Evolutionary conservation across 345 rosid genomes (phyloP), one percentile per base, ranked within the genome.

Genomic region (Hibiscus tridactylites): DNA sequence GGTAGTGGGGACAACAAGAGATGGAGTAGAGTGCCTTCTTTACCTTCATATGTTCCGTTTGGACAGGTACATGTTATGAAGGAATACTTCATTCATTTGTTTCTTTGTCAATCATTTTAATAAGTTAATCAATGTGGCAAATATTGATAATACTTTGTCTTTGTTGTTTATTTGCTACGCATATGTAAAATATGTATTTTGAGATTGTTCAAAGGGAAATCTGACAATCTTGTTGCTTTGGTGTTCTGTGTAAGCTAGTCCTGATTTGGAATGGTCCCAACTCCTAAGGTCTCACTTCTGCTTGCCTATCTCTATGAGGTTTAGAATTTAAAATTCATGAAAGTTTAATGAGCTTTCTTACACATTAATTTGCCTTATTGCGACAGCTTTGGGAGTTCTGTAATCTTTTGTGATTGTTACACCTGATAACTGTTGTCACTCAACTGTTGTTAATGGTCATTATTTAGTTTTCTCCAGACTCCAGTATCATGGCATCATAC

Each of bases 31-130:
- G 92, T 90, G 74, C 96, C 98, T 54, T 86, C 83, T 81, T 81
- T 94, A 75, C 98, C 97, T 59, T 90, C 96, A 62, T 94, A 94
- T 81, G 90, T 94, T 28, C 98, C 98, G 53, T 94, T 94, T 85
- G 98, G 98, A 59, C 80, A 91, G 97, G 97, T 91, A 79, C 12
- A 58, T 65, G n/a, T 31, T 64, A 35, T 67, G 77, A 37, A 56
- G 50, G 62, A 28, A n/a, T 69, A 47, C 71, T 59, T 75, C 29
- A 33, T 73, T 70, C 59, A 12, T 60, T 64, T 49, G 29, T 61
- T 70, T 61, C 39, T 46, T 9, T 29, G 19, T 68, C 56, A 68
- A 28, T 46, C 39, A 13, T 11, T 4, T 52, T 47, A 8, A 39
- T 39, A 19, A 52, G 31, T 15, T 47, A 69, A 2, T 61, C 44